Conservation (phyloP, 176 grass and related monocot genomes). For the Otatea glauca region DNA sequence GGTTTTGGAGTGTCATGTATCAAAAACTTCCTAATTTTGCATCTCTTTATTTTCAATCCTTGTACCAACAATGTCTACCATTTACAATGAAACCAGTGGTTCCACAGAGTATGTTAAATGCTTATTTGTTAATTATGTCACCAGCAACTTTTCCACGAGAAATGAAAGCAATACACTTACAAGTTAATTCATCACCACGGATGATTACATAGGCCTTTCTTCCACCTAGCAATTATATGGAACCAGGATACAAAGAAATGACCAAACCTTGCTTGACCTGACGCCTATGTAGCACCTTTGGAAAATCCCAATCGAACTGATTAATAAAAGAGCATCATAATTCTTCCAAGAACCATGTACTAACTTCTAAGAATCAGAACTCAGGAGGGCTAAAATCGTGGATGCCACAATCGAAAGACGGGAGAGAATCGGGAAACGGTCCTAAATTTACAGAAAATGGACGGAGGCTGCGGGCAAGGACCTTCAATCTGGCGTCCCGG, state of each 20-base stretch:
- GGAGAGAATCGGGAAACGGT: not conserved
- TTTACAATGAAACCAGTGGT: not conserved
- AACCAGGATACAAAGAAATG: not conserved
- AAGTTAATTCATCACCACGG: not conserved
- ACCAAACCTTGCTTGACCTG: not conserved
- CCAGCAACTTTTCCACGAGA: not conserved
- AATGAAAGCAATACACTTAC: not conserved
- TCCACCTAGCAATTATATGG: not conserved
- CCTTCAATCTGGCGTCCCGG: slow-evolving; percentile 88
- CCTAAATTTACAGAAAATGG: slow-evolving; percentile 10
- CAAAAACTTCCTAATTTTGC: slow-evolving; percentile 4
- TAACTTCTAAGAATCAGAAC: not conserved
- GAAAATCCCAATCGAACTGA: not conserved
- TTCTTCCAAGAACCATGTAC: not conserved
- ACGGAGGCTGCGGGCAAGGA: slow-evolving; percentile 25
- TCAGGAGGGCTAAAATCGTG: not conserved
- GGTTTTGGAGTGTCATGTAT: not conserved
- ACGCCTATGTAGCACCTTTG: not conserved
- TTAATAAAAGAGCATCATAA: not conserved
- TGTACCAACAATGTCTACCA: not conserved
- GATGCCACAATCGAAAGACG: not conserved
- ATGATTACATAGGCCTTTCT: slow-evolving; percentile 1
- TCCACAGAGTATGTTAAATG: not conserved
- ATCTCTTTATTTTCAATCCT: not conserved
- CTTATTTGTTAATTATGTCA: not conserved